Base-by-base conservation (phyloP, 2,329 filamentous ascomycete genomes). In the Clonostachys sp. region DNA sequence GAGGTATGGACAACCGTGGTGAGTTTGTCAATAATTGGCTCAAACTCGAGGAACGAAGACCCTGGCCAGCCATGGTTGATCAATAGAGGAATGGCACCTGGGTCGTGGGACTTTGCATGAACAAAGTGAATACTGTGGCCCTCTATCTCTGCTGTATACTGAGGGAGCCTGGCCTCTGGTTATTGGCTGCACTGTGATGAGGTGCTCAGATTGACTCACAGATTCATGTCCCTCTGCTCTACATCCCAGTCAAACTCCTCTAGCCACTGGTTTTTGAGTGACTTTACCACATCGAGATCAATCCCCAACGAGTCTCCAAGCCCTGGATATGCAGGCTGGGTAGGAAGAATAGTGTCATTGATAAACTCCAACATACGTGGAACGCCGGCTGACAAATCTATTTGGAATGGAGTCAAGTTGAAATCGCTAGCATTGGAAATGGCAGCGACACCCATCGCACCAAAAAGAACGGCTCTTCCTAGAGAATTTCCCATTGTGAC, bases 51-150 rank as follows among this genome's bases (percentile, higher is more conserved):
- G 44, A 71, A 70, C 6, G 54, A 53, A 5, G 61, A 66, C 0
- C 68, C 67, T 2, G 70, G 68, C 70, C 70, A 72, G 41, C 69
- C 69, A 53, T 73, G 69, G 12, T 67, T 45, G 44, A 72, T 67
- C 1, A 73, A 50, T 12, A 73, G 55, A 2, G 70, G 70, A 18
- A 70, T 62, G 8, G 68, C 66, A 44, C 63, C 40, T 2, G 39
- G 14, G n/a, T 42, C 8, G 4, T 4, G 9, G 10, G 45, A 47
- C 40, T 43, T 34, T 12, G 34, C 30, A 16, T 47, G 45, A 18
- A 47, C 20, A 20, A 47, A 47, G 20, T 47, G 45, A 17, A 47
- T 52, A 1, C 40, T 54, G 3, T 60, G 47, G 3, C 52, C 55
- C 16, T 56, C 51, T n/a, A 57, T 53, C 3, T 45, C 48, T n/a